Percentiles rank a stretch among this genome's conserved stretches.
These are phyloP conservation scores for Alternaria triticimaculans DNA, from an alignment of 2,329 filamentous ascomycete species.

Conservation along the genomic window DNA sequence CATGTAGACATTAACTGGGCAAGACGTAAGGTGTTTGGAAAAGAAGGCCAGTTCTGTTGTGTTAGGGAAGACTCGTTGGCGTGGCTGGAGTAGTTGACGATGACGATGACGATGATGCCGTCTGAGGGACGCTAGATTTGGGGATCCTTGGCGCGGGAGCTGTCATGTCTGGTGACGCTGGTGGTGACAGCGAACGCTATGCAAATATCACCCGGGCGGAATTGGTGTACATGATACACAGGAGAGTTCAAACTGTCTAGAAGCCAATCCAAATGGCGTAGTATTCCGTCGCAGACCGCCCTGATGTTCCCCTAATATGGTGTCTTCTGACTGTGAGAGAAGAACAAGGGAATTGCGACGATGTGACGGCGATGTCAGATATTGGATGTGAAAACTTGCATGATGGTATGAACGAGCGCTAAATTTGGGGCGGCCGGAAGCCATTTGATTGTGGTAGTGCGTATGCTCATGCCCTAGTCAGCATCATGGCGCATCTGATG, in stretches of 20 bases:
- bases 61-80: neutral
- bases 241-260: rapidly evolving
- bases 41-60: neutral
- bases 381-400: neutral
- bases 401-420: neutral
- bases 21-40: neutral
- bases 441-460: neutral
- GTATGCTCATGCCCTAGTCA: neutral
- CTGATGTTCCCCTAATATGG: neutral
- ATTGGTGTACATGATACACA: neutral
- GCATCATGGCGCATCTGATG: neutral
- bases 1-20: neutral
- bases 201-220: neutral
- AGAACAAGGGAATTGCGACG: neutral
- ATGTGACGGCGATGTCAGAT: neutral
- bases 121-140: neutral
- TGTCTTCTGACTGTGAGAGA: neutral
- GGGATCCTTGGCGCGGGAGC: neutral
- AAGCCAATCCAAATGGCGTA: neutral
- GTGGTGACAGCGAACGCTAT: neutral
- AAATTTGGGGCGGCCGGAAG: neutral
- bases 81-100: neutral
- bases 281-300: neutral
- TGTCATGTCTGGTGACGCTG: neutral
- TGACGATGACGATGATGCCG: neutral